phyloP scores from a whole-genome alignment of 768 basidiomycete species.

The Lactifluus pinguis region DNA sequence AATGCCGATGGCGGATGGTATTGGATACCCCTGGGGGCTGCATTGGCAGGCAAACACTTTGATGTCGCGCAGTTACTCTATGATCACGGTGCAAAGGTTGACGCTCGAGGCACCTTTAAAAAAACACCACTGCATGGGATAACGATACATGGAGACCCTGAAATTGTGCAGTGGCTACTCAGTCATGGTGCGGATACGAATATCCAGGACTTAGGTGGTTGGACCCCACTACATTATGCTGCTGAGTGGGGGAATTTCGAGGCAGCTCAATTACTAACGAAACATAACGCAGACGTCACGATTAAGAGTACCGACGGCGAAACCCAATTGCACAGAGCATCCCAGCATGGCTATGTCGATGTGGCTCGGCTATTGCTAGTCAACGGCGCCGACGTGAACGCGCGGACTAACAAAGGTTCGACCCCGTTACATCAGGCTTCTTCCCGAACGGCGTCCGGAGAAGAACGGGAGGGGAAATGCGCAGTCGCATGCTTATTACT shows the following conservation, averaged over 20 bases:
- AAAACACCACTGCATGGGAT: not conserved
- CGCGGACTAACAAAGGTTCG: not conserved
- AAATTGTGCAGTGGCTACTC: not conserved
- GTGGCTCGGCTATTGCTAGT: not conserved
- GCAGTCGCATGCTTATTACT: not conserved
- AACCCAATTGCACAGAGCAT: not conserved
- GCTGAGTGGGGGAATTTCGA: not conserved
- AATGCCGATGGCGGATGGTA: not conserved
- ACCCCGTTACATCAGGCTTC: not conserved
- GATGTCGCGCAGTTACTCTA: not conserved
- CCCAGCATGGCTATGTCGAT: not conserved
- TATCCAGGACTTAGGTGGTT: not conserved
- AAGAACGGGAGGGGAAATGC: not conserved
- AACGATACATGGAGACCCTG: not conserved
- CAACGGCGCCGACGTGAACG: not conserved
- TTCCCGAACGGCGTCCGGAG: no score
- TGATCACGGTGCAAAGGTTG: not conserved
- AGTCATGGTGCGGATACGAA: not conserved
- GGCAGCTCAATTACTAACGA: not conserved
- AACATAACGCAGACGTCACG: not conserved
- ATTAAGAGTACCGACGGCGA: slow-evolving; percentile 19
- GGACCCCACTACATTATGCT: not conserved
- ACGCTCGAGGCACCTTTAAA: not conserved
- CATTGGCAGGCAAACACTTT: not conserved
- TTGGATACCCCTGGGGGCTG: not conserved